Conservation (phyloP, 257 asterid species). For the Eucommia ulmoides region DNA sequence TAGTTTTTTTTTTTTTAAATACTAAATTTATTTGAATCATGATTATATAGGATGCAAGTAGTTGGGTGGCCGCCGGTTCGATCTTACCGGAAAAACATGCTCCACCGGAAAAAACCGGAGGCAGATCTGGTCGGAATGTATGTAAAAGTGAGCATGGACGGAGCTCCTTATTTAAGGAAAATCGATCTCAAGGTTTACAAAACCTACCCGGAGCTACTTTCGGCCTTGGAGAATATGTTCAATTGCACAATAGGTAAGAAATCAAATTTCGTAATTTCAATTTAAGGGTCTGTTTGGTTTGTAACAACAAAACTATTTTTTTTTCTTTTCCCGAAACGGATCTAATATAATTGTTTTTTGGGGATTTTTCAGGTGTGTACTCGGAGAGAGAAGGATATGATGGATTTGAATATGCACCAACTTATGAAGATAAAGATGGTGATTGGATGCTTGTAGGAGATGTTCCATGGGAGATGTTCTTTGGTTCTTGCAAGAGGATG, state of each 20-base stretch:
- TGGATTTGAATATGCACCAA: slow-evolving; percentile 44
- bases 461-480: slow-evolving; percentile 8
- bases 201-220: slow-evolving; percentile 54
- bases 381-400: slow-evolving; percentile 48
- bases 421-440: slow-evolving; percentile 57
- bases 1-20: not conserved
- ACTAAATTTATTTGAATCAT: not conserved
- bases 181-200: slow-evolving; percentile 56
- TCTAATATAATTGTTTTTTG: not conserved
- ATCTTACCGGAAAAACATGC: slow-evolving; percentile 51
- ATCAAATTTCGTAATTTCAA: not conserved
- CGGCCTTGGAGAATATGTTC: slow-evolving; percentile 69
- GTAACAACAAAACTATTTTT: no score
- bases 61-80: slow-evolving; percentile 99
- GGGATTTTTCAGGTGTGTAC: slow-evolving; percentile 5
- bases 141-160: slow-evolving; percentile 96
- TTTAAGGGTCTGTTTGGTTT: not conserved
- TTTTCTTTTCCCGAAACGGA: no score
- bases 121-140: slow-evolving; percentile 51
- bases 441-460: slow-evolving; percentile 38
- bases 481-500: slow-evolving; percentile 11
- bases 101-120: slow-evolving; percentile 32
- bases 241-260: slow-evolving; percentile 57
- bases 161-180: slow-evolving; percentile 86
- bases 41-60: slow-evolving; percentile 35